phyloP scores from a whole-genome alignment of 495 filamentous ascomycete genomes.

The Astrothelium macrocarpum region DNA sequence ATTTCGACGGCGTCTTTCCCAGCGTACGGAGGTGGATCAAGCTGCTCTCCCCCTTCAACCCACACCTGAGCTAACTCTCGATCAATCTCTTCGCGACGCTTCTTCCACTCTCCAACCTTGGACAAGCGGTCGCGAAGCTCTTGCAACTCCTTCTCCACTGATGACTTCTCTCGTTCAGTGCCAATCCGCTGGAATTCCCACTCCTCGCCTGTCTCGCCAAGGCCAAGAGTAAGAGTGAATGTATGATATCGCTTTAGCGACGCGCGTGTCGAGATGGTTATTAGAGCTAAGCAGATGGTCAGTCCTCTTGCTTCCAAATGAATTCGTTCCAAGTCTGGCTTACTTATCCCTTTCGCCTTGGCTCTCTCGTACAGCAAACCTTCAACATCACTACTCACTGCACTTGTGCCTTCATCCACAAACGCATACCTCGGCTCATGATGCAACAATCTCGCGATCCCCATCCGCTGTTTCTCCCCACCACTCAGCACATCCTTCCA shows the following conservation, averaged over 20 bases:
- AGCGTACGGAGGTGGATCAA: conserved; percentile 36
- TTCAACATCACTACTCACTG: conserved; percentile 89
- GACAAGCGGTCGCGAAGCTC: conserved; percentile 69
- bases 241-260: conserved; percentile 92
- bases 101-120: conserved; percentile 76
- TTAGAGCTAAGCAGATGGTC: conserved; percentile 47
- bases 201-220: conserved; percentile 50
- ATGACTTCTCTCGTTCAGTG: conserved; percentile 80
- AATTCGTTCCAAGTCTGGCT: conserved; percentile 27
- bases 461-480: conserved; percentile 96
- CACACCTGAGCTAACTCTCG: conserved; percentile 54
- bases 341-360: conserved; percentile 86
- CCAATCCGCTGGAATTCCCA: conserved; percentile 93
- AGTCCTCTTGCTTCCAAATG: not conserved
- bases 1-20: conserved; percentile 12
- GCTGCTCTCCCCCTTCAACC: conserved; percentile 31
- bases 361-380: conserved; percentile 84
- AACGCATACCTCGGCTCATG: conserved; percentile 92
- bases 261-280: conserved; percentile 88
- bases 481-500: conserved; percentile 97
- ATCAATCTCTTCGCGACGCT: conserved; percentile 67
- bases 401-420: conserved; percentile 90
- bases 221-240: conserved; percentile 73
- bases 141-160: conserved; percentile 78
- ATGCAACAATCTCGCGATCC: conserved; percentile 80